Base-by-base conservation (phyloP, 2,329 filamentous ascomycete genomes). In the Fusarium haematococcum region DNA sequence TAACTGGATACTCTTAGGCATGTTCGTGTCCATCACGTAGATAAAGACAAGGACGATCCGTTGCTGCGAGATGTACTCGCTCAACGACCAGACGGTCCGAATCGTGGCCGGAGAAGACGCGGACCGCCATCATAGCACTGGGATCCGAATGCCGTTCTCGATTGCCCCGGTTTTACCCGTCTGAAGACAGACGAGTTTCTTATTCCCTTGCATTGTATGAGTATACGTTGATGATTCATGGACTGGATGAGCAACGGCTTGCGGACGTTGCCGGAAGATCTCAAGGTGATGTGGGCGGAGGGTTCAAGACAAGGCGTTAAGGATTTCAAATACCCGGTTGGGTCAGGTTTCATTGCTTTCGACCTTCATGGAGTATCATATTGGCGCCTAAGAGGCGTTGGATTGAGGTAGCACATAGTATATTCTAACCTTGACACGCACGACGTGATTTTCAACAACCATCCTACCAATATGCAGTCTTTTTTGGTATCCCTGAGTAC, bases 11-110 rank as follows among this genome's bases (percentile, higher is more conserved):
- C 66, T 52, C 6, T 66, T 60, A 97, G 95, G 82, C 97, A 99
- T 83, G 97, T 98, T 37, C 91, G 95, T 64, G 95, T 97, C 48
- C 96, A 98, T 81, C 97, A 98, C 81, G 86, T 92, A 43, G 95
- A 98, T 79, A 97, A 95, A 81, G 92, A 94, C 80, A 96, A 95
- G 82, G 95, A 98, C 76, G 96, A 98, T 79, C 91, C 93, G 1
- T 83, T 88, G 64, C 85, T 99, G 45, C 90, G 95, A 62, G 93
- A 96, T 58, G 96, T 98, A 2, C 90, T 98, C 41, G 89, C 95
- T 2, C 95, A 98, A 80, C 88, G 97, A 61, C 91, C 94, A 4
- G 94, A 98, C 82, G 95, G 95, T 35, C 93, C 93, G 7, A 94
- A 90, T 80, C 91, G 95, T 75, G 95, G 95, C 35, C 89, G 95